These are phyloP conservation scores for Scopulariopsis brevicaulis DNA, from an alignment of 2,329 filamentous ascomycete species.

Conservation along the genomic window DNA sequence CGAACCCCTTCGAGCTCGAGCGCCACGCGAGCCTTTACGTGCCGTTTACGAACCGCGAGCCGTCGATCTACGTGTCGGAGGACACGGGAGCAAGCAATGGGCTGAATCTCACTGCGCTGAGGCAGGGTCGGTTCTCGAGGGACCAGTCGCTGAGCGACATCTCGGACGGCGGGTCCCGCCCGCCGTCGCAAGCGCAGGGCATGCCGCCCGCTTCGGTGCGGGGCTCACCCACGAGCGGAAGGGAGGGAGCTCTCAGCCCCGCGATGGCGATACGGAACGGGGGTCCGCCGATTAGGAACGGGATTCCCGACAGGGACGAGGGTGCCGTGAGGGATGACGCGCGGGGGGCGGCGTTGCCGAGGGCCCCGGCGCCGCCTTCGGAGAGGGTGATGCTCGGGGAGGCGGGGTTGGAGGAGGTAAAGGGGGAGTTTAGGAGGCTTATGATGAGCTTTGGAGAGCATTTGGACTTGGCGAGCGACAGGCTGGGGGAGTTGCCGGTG, in stretches of 20 bases:
- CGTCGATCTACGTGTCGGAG: slow-evolving; percentile 50
- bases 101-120: not conserved
- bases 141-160: not conserved
- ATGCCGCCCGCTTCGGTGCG: not conserved
- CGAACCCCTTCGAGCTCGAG: slow-evolving; percentile 52
- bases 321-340: not conserved
- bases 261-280: not conserved
- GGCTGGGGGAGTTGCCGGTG: slow-evolving; percentile 27
- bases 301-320: not conserved
- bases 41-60: slow-evolving; percentile 32
- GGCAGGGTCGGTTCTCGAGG: not conserved
- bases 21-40: slow-evolving; percentile 47
- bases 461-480: slow-evolving; percentile 30
- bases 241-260: not conserved
- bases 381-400: slow-evolving; percentile 42
- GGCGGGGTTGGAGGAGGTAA: slow-evolving; percentile 37
- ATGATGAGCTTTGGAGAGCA: slow-evolving; percentile 38
- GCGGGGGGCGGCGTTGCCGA: slow-evolving; percentile 15
- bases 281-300: not conserved
- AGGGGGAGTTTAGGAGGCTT: slow-evolving; percentile 36
- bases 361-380: slow-evolving; percentile 32
- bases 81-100: slow-evolving; percentile 24
- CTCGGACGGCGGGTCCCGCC: not conserved
- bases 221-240: not conserved
- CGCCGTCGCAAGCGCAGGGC: not conserved